Percentiles rank a stretch among this genome's conserved stretches.
These are phyloP conservation scores for Rutidosis leptorrhynchoides DNA, from an alignment of 129 eudicot genomes.

Conservation along the genomic window DNA sequence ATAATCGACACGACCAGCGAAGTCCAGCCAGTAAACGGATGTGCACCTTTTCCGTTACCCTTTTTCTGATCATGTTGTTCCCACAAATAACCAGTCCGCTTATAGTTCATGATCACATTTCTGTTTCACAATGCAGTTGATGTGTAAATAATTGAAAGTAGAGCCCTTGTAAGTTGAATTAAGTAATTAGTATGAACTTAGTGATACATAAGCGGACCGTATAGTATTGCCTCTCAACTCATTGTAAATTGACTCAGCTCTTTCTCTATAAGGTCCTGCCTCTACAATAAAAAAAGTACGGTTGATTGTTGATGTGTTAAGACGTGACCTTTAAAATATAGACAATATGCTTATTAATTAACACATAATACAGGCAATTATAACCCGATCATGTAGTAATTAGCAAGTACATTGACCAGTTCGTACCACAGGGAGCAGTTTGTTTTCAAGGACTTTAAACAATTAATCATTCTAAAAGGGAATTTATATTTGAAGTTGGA, in stretches of 20 bases:
- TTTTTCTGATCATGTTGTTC: slow-evolving; percentile 92
- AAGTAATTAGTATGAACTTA: background rate
- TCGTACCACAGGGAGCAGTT: no score
- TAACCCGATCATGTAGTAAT: no score
- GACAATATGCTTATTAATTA: no score
- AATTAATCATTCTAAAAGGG: no score
- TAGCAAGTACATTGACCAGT: no score
- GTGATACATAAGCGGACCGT: slow-evolving; percentile 38
- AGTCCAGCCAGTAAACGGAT: slow-evolving; percentile 89
- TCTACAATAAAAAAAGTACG: slow-evolving; percentile 32
- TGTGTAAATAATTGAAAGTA: background rate
- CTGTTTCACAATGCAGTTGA: slow-evolving; percentile 36
- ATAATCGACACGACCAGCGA: slow-evolving; percentile 71
- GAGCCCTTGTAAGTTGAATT: background rate
- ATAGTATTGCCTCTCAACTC: slow-evolving; percentile 76
- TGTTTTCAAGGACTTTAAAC: no score
- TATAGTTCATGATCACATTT: slow-evolving; percentile 64
- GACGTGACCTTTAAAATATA: no score
- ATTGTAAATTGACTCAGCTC: slow-evolving; percentile 63
- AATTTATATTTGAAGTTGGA: no score
- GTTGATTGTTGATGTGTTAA: no score
- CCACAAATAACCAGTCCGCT: slow-evolving; percentile 80
- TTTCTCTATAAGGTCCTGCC: slow-evolving; percentile 80
- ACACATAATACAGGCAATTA: no score
- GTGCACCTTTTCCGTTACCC: slow-evolving; percentile 92